Evolutionary conservation across 495 filamentous ascomycete genomes (phyloP), one percentile per base, ranked within the genome.

Genomic region (Pyrenula aspistea): DNA sequence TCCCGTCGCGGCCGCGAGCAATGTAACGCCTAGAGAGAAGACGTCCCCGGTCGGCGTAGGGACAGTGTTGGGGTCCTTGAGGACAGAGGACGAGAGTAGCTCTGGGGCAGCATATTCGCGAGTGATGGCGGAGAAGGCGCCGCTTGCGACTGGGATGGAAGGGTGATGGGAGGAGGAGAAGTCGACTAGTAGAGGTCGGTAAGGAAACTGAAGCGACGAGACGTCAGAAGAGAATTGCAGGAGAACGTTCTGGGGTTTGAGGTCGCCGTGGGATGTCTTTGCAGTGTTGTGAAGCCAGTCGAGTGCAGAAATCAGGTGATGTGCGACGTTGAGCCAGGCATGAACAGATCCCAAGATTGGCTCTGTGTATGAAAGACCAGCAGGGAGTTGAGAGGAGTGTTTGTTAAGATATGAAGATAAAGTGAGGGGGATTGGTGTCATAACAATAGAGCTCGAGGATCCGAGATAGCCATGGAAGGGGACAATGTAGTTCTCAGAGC

Each of bases 81-180:
- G 57, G 1, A 68, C 66, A 12, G 64, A 59, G 0, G 77, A 59
- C 24, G 67, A 70, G 19, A 83, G 65, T 10, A 82, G 67, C 49
- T 81, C 77, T 0, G 82, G 82, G 24, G 81, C 78, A 12, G 80
- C 73, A 63, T 77, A 85, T 10, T 80, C 80, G 23, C 77, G 76
- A 3, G 82, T 84, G 8, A 79, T 65, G 24, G 81, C 80, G 1
- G 72, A 70, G 56, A 69, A 59, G 1, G 71, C 67, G 2, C 71
- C 61, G 54, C 62, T 60, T 52, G 49, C 31, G 25, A n/a, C 15
- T 60, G 2, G 57, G 62, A 8, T 53, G 10, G 64, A 53, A 24
- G 73, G 60, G 12, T 68, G 59, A 24, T 76, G 67, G 0, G 80
- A 76, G n/a, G 82, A 82, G 1, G 81, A 84, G 62, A 84, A 84